Percentiles rank a stretch among this genome's conserved stretches.
These are phyloP conservation scores for Chlamydomonas schloesseri DNA, from an alignment of 139 green algal species.

Conservation along the genomic window DNA sequence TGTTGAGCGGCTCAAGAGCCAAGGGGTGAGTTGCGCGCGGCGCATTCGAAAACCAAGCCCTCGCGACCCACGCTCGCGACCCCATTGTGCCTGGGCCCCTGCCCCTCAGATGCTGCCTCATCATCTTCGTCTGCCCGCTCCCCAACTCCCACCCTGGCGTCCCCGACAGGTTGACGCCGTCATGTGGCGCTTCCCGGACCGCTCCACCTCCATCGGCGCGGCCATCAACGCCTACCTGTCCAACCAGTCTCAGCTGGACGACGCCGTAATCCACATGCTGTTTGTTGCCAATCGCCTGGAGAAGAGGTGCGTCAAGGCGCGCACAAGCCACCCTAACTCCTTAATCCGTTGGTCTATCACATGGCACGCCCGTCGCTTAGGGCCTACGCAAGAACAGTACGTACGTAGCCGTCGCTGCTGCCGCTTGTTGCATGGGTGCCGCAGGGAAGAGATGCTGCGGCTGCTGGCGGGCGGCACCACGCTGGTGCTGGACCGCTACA, in stretches of 20 bases:
- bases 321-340: too few relatives aligned
- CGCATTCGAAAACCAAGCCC: too few relatives aligned
- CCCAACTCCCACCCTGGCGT: too few relatives aligned
- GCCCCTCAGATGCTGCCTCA: too few relatives aligned
- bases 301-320: slow-evolving; percentile 75
- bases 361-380: too few relatives aligned
- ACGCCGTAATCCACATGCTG: slow-evolving; percentile 90
- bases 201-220: slow-evolving; percentile 86
- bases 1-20: slow-evolving; percentile 73
- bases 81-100: too few relatives aligned
- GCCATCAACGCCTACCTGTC: slow-evolving; percentile 94
- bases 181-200: slow-evolving; percentile 94
- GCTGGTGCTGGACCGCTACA: slow-evolving; percentile 96
- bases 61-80: too few relatives aligned
- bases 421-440: too few relatives aligned
- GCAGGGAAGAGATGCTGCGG: slow-evolving; percentile 70
- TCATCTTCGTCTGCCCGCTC: too few relatives aligned
- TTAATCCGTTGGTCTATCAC: too few relatives aligned
- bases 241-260: slow-evolving; percentile 79
- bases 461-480: slow-evolving; percentile 83
- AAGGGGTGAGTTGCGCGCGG: slow-evolving; percentile 58
- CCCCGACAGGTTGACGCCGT: slow-evolving; percentile 70
- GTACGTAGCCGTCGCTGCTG: too few relatives aligned
- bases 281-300: slow-evolving; percentile 97
- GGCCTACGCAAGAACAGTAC: too few relatives aligned